phyloP scores from a whole-genome alignment of 257 asterid genomes.

The Fraxinus anomala region DNA sequence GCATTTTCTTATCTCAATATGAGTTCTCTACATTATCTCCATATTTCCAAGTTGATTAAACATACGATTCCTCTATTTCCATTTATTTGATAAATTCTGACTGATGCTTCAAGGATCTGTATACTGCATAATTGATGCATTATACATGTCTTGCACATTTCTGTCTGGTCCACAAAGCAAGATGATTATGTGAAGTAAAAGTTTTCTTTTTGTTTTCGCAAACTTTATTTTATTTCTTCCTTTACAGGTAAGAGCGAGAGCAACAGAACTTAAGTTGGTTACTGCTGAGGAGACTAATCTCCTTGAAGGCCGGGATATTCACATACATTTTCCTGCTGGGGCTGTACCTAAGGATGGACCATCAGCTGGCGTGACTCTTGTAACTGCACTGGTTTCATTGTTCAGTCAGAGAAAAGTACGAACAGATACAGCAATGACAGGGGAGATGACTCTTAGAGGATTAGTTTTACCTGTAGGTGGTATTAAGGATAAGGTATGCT shows the following conservation, averaged over 20 bases:
- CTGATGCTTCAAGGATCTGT: background rate
- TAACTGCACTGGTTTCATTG: slow-evolving; percentile 95
- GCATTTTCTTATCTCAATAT: background rate
- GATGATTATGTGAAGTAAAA: background rate
- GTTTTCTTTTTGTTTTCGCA: background rate
- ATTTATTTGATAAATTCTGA: background rate
- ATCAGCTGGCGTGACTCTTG: slow-evolving; percentile 98
- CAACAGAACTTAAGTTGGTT: slow-evolving; percentile 85
- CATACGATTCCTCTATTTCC: background rate
- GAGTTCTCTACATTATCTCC: background rate
- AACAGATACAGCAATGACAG: slow-evolving; percentile 99
- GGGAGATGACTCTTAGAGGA: slow-evolving; percentile 96
- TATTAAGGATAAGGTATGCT: slow-evolving; percentile 91
- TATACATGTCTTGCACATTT: background rate
- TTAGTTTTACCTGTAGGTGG: slow-evolving; percentile 98
- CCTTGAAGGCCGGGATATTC: slow-evolving; percentile 86
- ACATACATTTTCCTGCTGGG: slow-evolving; percentile 98
- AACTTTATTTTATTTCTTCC: slow-evolving; percentile 20
- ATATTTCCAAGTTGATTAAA: background rate
- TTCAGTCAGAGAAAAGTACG: slow-evolving; percentile 89
- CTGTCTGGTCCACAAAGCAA: background rate
- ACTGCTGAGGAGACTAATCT: slow-evolving; percentile 66
- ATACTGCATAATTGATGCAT: background rate
- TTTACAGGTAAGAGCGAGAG: slow-evolving; percentile 83
- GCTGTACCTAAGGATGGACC: slow-evolving; percentile 99